phyloP scores from a whole-genome alignment of 768 basidiomycete species.

The Suillus clintonianus region DNA sequence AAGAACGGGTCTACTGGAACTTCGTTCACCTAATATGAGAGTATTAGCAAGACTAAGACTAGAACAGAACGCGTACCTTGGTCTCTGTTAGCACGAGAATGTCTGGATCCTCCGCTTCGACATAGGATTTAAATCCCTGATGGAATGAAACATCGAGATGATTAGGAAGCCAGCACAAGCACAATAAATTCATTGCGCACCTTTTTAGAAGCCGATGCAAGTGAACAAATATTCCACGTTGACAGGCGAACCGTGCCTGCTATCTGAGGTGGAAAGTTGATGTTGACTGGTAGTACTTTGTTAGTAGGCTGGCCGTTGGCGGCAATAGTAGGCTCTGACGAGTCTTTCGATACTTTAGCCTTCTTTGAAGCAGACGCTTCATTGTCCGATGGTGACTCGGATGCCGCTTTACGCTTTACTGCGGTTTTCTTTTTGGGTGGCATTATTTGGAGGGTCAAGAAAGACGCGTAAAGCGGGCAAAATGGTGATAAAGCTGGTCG shows the following conservation, averaged over 20 bases:
- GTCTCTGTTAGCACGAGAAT: slow-evolving; percentile 85
- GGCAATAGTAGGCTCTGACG: slow-evolving; percentile 17
- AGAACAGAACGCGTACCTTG: slow-evolving; percentile 47
- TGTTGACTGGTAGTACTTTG: slow-evolving; percentile 64
- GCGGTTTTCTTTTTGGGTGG: slow-evolving; percentile 31
- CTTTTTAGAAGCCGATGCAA: slow-evolving; percentile 78
- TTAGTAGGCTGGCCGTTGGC: slow-evolving; percentile 69
- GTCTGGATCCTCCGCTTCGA: slow-evolving; percentile 87
- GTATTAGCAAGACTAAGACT: slow-evolving; percentile 6
- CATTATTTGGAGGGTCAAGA: slow-evolving; percentile 20
- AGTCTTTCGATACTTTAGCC: slow-evolving; percentile 24
- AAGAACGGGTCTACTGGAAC: slow-evolving; percentile 61
- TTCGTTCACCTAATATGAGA: slow-evolving; percentile 61
- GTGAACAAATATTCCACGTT: slow-evolving; percentile 81
- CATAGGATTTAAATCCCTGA: slow-evolving; percentile 79
- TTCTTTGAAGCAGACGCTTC: slow-evolving; percentile 30
- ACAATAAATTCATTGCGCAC: slow-evolving; percentile 34
- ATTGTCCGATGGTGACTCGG: slow-evolving; percentile 25
- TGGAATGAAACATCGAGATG: not conserved
- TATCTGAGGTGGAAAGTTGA: slow-evolving; percentile 54
- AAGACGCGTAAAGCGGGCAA: not conserved
- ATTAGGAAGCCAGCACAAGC: not conserved
- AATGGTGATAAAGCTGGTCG: not conserved
- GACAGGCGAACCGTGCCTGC: slow-evolving; percentile 55
- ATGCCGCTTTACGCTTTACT: slow-evolving; percentile 32